phyloP scores from a whole-genome alignment of 331 rosid genomes.

The Arachis monticola region DNA sequence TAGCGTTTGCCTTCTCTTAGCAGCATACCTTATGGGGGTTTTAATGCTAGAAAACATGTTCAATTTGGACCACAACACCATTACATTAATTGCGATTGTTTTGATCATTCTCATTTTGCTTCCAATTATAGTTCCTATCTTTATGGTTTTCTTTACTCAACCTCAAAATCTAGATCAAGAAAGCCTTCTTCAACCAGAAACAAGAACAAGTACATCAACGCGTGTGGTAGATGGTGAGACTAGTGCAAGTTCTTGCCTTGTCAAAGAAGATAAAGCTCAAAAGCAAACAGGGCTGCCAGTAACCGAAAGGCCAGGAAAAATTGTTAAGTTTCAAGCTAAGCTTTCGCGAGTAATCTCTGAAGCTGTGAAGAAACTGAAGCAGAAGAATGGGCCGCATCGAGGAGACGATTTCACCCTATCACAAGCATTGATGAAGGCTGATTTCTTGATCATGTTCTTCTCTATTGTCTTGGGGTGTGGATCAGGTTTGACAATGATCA shows the following conservation, averaged over 20 bases:
- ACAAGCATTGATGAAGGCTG: conserved; percentile 62
- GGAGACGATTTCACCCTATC: conserved; percentile 72
- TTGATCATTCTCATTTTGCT: conserved; percentile 60
- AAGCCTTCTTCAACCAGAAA: conserved; percentile 56
- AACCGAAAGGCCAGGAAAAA: conserved; percentile 61
- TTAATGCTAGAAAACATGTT: conserved; percentile 63
- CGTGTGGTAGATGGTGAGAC: conserved; percentile 19
- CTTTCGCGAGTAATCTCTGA: conserved; percentile 63
- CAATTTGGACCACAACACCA: conserved; percentile 48
- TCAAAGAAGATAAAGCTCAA: conserved; percentile 56
- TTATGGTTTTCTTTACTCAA: conserved; percentile 54
- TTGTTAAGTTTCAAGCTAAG: conserved; percentile 60
- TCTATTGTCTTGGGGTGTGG: conserved; percentile 63
- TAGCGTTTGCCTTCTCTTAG: conserved; percentile 72
- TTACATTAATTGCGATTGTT: conserved; percentile 43
- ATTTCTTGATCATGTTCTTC: conserved; percentile 60
- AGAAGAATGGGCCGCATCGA: conserved; percentile 69
- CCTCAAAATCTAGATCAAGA: conserved; percentile 51
- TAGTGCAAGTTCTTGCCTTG: conserved; percentile 50
- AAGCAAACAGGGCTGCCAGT: conserved; percentile 56
- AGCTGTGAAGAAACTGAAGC: conserved; percentile 53
- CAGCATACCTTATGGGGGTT: conserved; percentile 78
- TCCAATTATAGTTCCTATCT: conserved; percentile 65
- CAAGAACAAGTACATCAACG: conserved; percentile 28
- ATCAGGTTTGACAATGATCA: conserved; percentile 66